Percentiles rank a stretch among this genome's conserved stretches.
phyloP scores from a whole-genome alignment of 1,284 basidiomycete species.

The Marasmius tenuissimus region DNA sequence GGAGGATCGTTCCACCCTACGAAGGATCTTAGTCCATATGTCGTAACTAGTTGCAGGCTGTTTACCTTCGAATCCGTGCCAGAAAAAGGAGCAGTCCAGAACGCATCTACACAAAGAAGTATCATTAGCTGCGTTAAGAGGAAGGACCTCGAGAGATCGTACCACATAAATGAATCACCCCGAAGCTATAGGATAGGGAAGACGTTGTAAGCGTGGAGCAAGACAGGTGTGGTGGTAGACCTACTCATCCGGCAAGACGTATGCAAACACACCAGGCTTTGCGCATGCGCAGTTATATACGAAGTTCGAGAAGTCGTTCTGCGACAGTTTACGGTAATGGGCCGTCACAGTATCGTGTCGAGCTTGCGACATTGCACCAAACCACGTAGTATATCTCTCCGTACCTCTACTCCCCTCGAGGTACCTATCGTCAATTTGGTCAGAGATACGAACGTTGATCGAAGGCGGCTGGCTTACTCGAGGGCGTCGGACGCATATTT shows the following conservation, averaged over 20 bases:
- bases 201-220: neutral
- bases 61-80: neutral
- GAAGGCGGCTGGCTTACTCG: neutral
- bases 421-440: neutral
- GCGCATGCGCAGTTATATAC: neutral
- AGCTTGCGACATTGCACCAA: neutral
- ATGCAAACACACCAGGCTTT: neutral
- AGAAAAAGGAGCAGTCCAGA: neutral
- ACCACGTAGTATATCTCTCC: neutral
- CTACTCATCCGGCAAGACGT: neutral
- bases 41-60: neutral
- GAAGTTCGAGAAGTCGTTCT: neutral
- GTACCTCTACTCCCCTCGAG: neutral
- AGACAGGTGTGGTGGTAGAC: neutral
- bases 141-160: neutral
- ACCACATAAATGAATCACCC: neutral
- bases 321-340: neutral
- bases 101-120: neutral
- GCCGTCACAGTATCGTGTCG: neutral
- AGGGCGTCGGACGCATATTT: neutral
- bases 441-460: too few relatives aligned
- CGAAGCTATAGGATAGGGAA: neutral
- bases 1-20: conserved; percentile 5
- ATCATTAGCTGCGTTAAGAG: neutral
- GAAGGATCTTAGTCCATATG: neutral